Conservation (phyloP, 345 rosid genomes). For the Corchorus capsularis region DNA sequence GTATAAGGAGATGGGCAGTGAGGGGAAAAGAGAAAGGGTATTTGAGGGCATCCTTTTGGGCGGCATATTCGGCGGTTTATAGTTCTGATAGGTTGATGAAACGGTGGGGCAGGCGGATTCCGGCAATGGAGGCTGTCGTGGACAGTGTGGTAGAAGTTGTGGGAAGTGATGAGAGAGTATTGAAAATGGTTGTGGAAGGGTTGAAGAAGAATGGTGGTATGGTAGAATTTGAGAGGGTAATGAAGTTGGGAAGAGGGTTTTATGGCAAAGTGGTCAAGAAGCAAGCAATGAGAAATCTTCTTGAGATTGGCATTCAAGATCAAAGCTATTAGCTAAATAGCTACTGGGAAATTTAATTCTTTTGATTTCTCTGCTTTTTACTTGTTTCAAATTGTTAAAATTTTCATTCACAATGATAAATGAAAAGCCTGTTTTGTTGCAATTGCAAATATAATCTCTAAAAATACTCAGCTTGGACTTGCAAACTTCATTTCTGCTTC, state of each 20-base stretch:
- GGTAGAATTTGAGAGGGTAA: slow-evolving; percentile 51
- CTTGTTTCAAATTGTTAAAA: background rate
- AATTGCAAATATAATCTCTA: background rate
- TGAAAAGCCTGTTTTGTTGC: background rate
- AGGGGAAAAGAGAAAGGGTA: slow-evolving; percentile 78
- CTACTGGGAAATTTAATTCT: background rate
- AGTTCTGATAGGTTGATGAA: slow-evolving; percentile 53
- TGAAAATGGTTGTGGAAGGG: slow-evolving; percentile 47
- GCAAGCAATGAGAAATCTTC: slow-evolving; percentile 64
- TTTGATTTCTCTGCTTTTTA: slow-evolving; percentile 14
- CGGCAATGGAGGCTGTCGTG: slow-evolving; percentile 50
- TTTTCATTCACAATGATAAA: too few relatives aligned
- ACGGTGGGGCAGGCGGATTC: slow-evolving; percentile 77
- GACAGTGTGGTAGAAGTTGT: slow-evolving; percentile 62
- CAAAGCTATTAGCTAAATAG: slow-evolving; percentile 16
- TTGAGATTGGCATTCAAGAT: slow-evolving; percentile 37
- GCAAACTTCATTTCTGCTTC: background rate
- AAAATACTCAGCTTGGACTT: background rate
- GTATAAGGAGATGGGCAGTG: slow-evolving; percentile 64
- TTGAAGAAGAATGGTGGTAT: slow-evolving; percentile 43
- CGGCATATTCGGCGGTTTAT: slow-evolving; percentile 47
- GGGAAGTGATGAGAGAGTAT: slow-evolving; percentile 72
- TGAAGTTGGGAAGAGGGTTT: slow-evolving; percentile 62
- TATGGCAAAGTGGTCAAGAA: slow-evolving; percentile 76
- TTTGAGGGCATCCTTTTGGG: slow-evolving; percentile 85